Base-by-base conservation (phyloP, 2,329 filamentous ascomycete genomes). In the Clarireedia sp. region DNA sequence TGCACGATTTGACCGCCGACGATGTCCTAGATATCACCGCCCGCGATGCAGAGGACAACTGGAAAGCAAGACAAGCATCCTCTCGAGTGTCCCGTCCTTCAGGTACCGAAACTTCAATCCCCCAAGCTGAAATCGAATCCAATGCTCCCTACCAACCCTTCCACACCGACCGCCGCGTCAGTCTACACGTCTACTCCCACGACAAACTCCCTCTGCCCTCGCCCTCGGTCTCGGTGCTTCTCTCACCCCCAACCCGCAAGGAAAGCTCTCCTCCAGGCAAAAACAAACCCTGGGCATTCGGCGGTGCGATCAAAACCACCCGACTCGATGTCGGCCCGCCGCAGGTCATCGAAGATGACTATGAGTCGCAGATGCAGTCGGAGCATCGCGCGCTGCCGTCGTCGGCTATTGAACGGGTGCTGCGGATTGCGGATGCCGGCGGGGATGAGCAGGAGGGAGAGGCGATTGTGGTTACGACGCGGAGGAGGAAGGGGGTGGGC, bases 111-210 rank as follows among this genome's bases (percentile, higher is more conserved):
- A 88, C 73, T 68, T 87, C 74, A 68, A 91, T 81, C 55, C 82
- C 83, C 0, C 81, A 85, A 61, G 90, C 89, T 5, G 91, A 96
- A 74, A 95, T 96, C 61, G 94, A 99, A 68, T 96, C 92, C 1
- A 96, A 92, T 66, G 88, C 91, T 4, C 90, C 92, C 2, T 97
- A 96, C 65, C 91, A 96, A 66, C 92, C 94, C 1, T 96, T 97
- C 74, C 92, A 97, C 69, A 94, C 91, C 0, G 91, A 97, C 66
- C 81, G 83, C 54, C 83, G 92, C 3, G 88, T 97, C 45, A 82
- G 79, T n/a, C 75, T 96, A 26, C 87, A 84, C 62, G 79, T 90
- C 43, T 88, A 86, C 66, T 71, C 57, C 6, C 23, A 58, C 17
- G 56, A 57, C 19, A 59, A 63, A 19, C 23, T 38, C 9, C 40